Base-by-base conservation (phyloP, 2,329 filamentous ascomycete species). In the Cytospora piceicola region DNA sequence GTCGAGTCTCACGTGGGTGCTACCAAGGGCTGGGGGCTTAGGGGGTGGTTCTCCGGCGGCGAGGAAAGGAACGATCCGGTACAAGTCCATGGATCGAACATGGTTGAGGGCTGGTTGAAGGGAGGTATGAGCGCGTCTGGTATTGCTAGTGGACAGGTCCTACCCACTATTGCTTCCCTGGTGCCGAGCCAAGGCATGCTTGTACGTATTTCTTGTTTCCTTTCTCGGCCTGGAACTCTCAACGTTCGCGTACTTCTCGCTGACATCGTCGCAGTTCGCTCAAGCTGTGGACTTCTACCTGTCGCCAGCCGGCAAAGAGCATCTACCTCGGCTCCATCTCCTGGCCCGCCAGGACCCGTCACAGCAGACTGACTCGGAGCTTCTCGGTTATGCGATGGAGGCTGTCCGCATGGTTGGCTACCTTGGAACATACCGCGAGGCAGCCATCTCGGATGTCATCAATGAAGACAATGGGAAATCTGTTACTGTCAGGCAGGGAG, bases 241-340 rank as follows among this genome's bases (percentile, higher is more conserved):
- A 27, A 1, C 1, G 8, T 15, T 14, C 6, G 52, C 8, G 1
- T 1, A 14, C 5, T 24, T 3, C 34, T 14, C 34, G 20, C 55
- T 67, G 20, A 67, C 49, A 4, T 7, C 12, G 12, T 6, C n/a
- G 14, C 67, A 88, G 82, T 92, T 93, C 73, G 86, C 89, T 1
- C 89, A 91, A 77, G 82, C 90, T 2, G 80, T 93, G 22, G 90
- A 93, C 73, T 93, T 86, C 77, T 93, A 90, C 73, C 82, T 93
- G 6, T 84, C 85, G 0, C 78, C 83, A 3, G 77, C 84, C 36
- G 85, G 86, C 70, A 76, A 80, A 63, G 70, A 78, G 15, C 80
- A 92, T 71, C 75, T 90, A 0, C 79, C 84, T 0, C 85, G 88
- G 53, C 82, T 94, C 63, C 83, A 89, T 70, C 78, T 78, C 22